These are phyloP conservation scores for Malus orientalis DNA, from an alignment of 306 rosid genomes.

Conservation along the genomic window DNA sequence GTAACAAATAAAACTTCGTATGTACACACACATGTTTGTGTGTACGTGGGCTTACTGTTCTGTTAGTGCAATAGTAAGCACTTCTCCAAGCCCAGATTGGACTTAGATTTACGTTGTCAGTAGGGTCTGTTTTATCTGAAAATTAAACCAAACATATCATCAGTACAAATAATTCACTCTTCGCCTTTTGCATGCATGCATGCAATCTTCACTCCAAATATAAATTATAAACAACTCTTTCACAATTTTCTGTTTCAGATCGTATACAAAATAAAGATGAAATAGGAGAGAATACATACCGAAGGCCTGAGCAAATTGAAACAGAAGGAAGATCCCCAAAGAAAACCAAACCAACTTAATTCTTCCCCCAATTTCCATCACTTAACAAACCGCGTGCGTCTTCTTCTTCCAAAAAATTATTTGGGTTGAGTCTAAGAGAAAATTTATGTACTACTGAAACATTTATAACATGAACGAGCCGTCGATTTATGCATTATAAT, in stretches of 20 bases:
- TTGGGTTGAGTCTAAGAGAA: neutral
- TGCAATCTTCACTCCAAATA: neutral
- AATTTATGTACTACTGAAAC: neutral
- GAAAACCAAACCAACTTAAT: conserved; percentile 23
- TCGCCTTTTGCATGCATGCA: neutral
- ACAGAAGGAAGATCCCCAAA: conserved; percentile 25
- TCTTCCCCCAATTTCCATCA: conserved; percentile 13
- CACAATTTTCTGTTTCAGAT: neutral
- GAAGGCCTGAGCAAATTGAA: neutral
- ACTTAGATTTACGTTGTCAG: conserved; percentile 27
- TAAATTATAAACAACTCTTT: neutral
- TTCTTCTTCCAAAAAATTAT: neutral
- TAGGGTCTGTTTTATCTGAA: conserved; percentile 31
- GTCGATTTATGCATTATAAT: conserved; percentile 8
- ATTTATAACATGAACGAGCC: neutral
- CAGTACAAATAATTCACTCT: neutral
- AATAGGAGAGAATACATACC: neutral
- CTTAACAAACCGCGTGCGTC: neutral
- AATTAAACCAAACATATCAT: neutral
- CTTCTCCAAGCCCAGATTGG: conserved; percentile 35
- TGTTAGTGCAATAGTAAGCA: conserved; percentile 39
- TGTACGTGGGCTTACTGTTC: conserved; percentile 15
- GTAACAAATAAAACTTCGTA: neutral
- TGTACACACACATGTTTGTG: neutral
- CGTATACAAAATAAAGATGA: neutral